A percentile compares a stretch with the other conserved stretches of the same genome.
Evolutionary conservation across 192 early-diverging fungal species (phyloP).

Genomic region (Coemansia biformis): DNA sequence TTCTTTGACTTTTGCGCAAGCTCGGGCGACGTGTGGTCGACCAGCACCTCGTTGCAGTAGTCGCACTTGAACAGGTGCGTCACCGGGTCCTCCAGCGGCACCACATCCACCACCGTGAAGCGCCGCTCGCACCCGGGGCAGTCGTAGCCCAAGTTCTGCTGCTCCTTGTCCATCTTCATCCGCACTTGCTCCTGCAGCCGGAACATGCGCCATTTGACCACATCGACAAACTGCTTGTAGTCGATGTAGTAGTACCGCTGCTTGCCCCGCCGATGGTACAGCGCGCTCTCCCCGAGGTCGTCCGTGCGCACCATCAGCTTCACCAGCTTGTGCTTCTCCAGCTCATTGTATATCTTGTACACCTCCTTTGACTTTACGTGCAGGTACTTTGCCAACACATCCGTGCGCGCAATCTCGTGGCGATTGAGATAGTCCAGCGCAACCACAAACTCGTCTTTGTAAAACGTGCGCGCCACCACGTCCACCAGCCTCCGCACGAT

Average conservation of each 20-base stretch:
- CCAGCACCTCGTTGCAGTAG: constrained; percentile 52
- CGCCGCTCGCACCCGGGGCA: constrained; percentile 59
- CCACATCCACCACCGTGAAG: constrained; percentile 59
- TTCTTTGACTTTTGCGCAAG: constrained; percentile 54
- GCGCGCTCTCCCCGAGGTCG: constrained; percentile 22
- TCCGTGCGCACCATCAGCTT: constrained; percentile 17
- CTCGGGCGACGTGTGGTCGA: constrained; percentile 62
- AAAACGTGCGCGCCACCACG: constrained; percentile 80
- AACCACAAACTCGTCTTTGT: constrained; percentile 70
- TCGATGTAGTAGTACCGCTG: constrained; percentile 83
- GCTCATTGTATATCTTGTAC: constrained; percentile 71
- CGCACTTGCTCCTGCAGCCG: constrained; percentile 65
- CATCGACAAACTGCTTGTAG: constrained; percentile 89
- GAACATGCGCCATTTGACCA: constrained; percentile 88
- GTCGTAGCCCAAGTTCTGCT: constrained; percentile 64
- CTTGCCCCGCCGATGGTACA: constrained; percentile 47
- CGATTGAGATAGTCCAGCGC: constrained; percentile 78
- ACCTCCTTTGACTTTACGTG: constrained; percentile 66
- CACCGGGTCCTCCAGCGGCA: constrained; percentile 45
- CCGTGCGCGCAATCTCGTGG: constrained; percentile 65
- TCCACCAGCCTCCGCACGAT: constrained; percentile 61
- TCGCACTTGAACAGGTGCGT: constrained; percentile 58
- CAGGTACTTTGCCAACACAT: constrained; percentile 65
- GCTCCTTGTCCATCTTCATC: constrained; percentile 59
- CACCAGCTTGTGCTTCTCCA: constrained; percentile 72